phyloP scores from a whole-genome alignment of 2,329 filamentous ascomycete genomes.

The Aspergillus sergii region DNA sequence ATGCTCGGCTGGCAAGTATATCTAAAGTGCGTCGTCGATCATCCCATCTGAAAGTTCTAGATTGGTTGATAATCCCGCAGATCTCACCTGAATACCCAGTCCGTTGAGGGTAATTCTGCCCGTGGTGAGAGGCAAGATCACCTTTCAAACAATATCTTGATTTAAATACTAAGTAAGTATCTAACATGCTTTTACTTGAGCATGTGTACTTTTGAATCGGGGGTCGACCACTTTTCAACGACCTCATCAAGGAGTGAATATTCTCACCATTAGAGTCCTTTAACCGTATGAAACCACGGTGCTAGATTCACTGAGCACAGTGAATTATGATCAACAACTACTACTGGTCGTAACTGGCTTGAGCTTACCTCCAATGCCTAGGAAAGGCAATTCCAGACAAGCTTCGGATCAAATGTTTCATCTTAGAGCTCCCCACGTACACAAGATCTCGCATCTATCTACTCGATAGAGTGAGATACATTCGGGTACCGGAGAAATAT shows the following conservation, averaged over 20 bases:
- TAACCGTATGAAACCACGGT: background rate
- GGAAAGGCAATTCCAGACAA: background rate
- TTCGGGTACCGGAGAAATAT: background rate
- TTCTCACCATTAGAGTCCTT: background rate
- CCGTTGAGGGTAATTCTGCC: background rate
- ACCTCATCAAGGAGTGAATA: background rate
- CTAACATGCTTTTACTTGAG: background rate
- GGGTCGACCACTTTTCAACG: background rate
- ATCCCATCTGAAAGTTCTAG: background rate
- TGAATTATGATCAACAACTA: background rate
- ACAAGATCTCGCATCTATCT: background rate
- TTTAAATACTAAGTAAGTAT: background rate
- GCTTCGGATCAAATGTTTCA: background rate
- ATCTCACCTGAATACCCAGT: background rate
- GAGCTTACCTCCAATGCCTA: background rate
- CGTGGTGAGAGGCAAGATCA: background rate
- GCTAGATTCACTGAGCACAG: background rate
- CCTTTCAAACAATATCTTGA: background rate
- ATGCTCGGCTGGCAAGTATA: background rate
- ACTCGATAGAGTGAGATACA: background rate
- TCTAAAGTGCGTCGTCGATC: background rate
- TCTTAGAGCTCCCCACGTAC: background rate
- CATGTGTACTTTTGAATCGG: background rate
- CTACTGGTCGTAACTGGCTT: background rate
- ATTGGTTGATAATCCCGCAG: background rate